Evolutionary conservation across 805 yeast species (phyloP).

Genomic region (Zygoascus bituminiphila): DNA sequence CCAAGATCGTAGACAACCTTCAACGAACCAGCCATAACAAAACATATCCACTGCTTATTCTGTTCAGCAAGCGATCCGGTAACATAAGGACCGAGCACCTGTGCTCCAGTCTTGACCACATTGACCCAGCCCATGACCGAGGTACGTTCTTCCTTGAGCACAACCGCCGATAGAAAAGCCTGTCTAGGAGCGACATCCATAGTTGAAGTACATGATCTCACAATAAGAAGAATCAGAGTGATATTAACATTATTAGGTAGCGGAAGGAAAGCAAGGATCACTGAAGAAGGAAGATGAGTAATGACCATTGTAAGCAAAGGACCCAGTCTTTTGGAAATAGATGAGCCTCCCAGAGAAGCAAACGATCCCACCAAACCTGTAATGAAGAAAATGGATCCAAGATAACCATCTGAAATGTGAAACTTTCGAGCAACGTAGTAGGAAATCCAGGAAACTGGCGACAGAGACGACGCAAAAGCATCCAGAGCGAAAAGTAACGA

Average conservation of each 20-base stretch:
- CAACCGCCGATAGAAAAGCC: constrained; percentile 60
- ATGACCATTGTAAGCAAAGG: constrained; percentile 67
- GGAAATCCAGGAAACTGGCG: constrained; percentile 77
- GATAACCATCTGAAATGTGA: constrained; percentile 41
- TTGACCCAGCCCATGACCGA: constrained; percentile 79
- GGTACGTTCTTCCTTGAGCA: constrained; percentile 57
- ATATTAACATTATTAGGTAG: constrained; percentile 31
- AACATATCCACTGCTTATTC: constrained; percentile 26
- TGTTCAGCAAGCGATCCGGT: constrained; percentile 61
- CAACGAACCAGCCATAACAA: constrained; percentile 29
- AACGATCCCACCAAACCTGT: constrained; percentile 56
- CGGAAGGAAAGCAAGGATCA: constrained; percentile 50
- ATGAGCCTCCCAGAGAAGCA: constrained; percentile 40
- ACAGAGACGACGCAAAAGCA: constrained; percentile 75
- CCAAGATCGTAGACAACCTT: constrained; percentile 31
- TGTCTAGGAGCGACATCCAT: constrained; percentile 92
- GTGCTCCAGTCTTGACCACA: constrained; percentile 73
- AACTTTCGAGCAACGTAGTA: constrained; percentile 62
- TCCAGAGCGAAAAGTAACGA: constrained; percentile 56
- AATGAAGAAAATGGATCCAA: constrained; percentile 62
- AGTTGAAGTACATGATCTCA: constrained; percentile 55
- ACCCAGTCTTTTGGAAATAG: constrained; percentile 51
- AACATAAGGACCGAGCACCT: constrained; percentile 68
- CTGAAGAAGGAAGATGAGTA: constrained; percentile 70
- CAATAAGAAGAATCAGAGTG: constrained; percentile 44